Conservation (phyloP, 805 yeast genomes). For the Metschnikowia rubicola region DNA sequence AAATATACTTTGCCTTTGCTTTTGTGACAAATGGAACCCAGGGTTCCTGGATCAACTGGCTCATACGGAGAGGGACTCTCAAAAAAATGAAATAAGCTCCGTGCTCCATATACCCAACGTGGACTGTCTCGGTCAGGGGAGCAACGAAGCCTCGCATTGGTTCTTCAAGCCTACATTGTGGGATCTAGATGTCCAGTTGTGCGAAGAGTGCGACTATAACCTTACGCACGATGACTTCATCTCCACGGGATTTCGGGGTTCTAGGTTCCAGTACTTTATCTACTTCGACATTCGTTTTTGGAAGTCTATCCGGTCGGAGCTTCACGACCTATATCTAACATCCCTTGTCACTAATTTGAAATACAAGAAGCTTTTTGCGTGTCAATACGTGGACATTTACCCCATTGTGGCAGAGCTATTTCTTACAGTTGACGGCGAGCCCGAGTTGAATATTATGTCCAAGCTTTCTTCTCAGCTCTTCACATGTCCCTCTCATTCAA, state of each 20-base stretch:
- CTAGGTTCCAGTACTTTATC: conserved; percentile 56
- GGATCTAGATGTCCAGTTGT: conserved; percentile 42
- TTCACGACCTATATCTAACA: conserved; percentile 64
- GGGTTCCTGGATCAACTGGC: conserved; percentile 35
- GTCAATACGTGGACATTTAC: conserved; percentile 80
- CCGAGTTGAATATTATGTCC: conserved; percentile 72
- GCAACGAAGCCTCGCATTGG: conserved; percentile 34
- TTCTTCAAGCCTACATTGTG: conserved; percentile 38
- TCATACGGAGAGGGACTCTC: no score
- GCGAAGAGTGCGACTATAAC: conserved; percentile 48
- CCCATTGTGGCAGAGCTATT: conserved; percentile 71
- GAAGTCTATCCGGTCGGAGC: conserved; percentile 53
- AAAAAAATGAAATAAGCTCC: conserved; percentile 31
- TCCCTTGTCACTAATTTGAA: conserved; percentile 58
- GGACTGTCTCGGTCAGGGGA: conserved; percentile 4
- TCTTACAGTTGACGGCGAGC: conserved; percentile 77
- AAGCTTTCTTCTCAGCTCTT: conserved; percentile 80
- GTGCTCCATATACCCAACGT: conserved; percentile 38
- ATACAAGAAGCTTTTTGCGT: conserved; percentile 59
- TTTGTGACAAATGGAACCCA: conserved; percentile 58
- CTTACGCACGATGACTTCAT: conserved; percentile 12
- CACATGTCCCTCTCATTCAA: conserved; percentile 82
- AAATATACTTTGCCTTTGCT: conserved; percentile 52
- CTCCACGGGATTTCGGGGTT: conserved; percentile 33
- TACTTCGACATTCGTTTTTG: conserved; percentile 71